Conservation (phyloP, 2,329 filamentous ascomycete species). For the Fusarium nanum region DNA sequence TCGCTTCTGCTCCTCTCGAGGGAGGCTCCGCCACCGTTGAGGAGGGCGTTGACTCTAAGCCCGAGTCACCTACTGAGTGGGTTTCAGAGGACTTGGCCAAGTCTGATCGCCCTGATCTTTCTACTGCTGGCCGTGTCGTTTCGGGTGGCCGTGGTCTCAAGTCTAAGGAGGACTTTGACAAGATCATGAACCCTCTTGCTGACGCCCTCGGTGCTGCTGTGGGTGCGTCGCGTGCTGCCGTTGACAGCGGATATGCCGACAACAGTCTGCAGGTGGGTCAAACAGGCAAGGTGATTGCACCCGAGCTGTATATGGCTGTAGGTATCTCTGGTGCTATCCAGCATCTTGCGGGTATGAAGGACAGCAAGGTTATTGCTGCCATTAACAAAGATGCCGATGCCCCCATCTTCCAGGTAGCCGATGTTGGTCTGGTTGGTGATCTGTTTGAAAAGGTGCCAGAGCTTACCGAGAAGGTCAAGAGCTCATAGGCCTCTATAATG, state of each 20-base stretch:
- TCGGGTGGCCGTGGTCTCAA: slow-evolving; percentile 95
- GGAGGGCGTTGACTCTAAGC: slow-evolving; percentile 86
- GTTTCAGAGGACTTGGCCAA: slow-evolving; percentile 92
- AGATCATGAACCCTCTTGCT: slow-evolving; percentile 89
- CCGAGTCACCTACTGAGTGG: slow-evolving; percentile 82
- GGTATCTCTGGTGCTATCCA: slow-evolving; percentile 98
- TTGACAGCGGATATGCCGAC: slow-evolving; percentile 97
- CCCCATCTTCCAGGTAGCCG: slow-evolving; percentile 97
- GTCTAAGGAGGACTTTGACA: slow-evolving; percentile 98
- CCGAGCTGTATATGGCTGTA: slow-evolving; percentile 92
- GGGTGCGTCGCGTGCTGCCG: slow-evolving; percentile 92
- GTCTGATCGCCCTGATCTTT: slow-evolving; percentile 92
- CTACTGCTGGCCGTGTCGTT: slow-evolving; percentile 89
- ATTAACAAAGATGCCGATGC: slow-evolving; percentile 99
- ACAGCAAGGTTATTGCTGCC: slow-evolving; percentile 98
- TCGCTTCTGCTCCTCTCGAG: slow-evolving; percentile 77
- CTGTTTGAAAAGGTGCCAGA: slow-evolving; percentile 96
- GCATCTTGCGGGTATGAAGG: slow-evolving; percentile 99
- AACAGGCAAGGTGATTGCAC: slow-evolving; percentile 98
- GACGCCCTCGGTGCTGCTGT: slow-evolving; percentile 95
- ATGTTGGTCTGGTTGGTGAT: slow-evolving; percentile 95
- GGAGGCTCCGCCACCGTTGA: slow-evolving; percentile 81
- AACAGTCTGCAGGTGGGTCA: slow-evolving; percentile 98
- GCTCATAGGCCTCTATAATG: slow-evolving; percentile 49
- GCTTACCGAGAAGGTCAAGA: slow-evolving; percentile 93